Evolutionary conservation across 2,329 filamentous ascomycete genomes (phyloP), one percentile per base, ranked within the genome.

Genomic region (Lizonia empirigonia): DNA sequence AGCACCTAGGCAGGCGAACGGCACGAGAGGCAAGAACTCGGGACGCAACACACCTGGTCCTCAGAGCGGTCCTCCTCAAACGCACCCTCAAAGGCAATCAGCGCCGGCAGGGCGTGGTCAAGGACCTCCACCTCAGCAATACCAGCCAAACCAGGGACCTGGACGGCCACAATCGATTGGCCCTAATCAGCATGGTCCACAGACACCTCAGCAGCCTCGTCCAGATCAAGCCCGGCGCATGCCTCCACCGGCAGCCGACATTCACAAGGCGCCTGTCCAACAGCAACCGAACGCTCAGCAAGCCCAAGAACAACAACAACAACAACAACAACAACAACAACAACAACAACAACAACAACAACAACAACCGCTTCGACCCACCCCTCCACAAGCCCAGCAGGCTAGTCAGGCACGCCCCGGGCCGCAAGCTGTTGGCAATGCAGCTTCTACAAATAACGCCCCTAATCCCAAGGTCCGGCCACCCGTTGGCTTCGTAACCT

Each of bases 401-500:
- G 39, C 42, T 20, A 54, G 55, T 7, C 55, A 60, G 35, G 45
- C 44, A 29, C 62, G 63, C 23, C 47, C 52, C 15, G 53, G 32
- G 26, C 60, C 50, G 3, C 60, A 55, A 33, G 49, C 29, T n/a
- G 15, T 40, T 33, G 36, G 26, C 15, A 41, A 50, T 13, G 44
- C 58, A 27, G 50, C 39, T 15, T 44, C 59, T 7, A 42, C 54
- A 19, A 41, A 49, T 24, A 65, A 62, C 13, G 53, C 49, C 34
- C 52, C 53, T 18, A 45, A 60, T 46, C 41, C 53, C 10, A 56
- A 60, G 15, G 49, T 61, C 39, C 59, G 68, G 26, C 62, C 69
- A 18, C 67, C 75, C 1, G 64, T 74, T 34, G 77, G 78, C 30
- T 80, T 80, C 55, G 70, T 79, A 9, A 77, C 76, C 12, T 77